A percentile compares a stretch with the other conserved stretches of the same genome.
These are phyloP conservation scores for Tetracentron sinense DNA, from an alignment of 164 flowering plant species.

Conservation along the genomic window DNA sequence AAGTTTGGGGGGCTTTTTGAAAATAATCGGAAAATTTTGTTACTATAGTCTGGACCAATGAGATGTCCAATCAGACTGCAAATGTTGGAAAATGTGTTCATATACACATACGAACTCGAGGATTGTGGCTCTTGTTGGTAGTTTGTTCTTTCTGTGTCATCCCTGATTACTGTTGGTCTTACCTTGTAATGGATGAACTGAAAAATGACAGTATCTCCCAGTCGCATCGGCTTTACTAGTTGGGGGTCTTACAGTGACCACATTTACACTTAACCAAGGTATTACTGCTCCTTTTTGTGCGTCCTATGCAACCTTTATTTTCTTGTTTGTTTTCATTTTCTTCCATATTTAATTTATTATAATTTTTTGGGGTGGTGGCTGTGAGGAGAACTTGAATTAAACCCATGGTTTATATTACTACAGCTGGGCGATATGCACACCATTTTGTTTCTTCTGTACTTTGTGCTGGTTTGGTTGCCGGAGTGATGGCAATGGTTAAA, in stretches of 20 bases:
- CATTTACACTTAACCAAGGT: conserved; percentile 86
- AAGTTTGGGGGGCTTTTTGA: no score
- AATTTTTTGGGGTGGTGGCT: no score
- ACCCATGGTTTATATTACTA: conserved; percentile 4
- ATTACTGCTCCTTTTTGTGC: background rate
- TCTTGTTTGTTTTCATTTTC: background rate
- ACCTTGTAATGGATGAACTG: background rate
- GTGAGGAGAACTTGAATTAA: background rate
- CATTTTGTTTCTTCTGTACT: conserved; percentile 52
- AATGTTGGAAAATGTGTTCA: no score
- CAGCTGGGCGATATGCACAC: conserved; percentile 72
- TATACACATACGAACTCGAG: no score
- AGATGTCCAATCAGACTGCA: no score
- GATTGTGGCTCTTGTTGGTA: no score
- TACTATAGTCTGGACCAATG: no score
- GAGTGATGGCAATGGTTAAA: conserved; percentile 72
- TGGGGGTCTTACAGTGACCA: conserved; percentile 80
- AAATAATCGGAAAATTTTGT: no score
- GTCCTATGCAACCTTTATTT: no score
- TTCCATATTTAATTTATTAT: no score
- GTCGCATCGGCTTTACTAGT: conserved; percentile 78
- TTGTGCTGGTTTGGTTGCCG: conserved; percentile 85
- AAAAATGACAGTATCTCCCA: conserved; percentile 71
- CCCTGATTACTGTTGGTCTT: background rate
- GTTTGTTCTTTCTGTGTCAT: background rate